These are phyloP conservation scores for Coemansia javaensis DNA, from an alignment of 192 early-diverging fungal species.

Conservation along the genomic window DNA sequence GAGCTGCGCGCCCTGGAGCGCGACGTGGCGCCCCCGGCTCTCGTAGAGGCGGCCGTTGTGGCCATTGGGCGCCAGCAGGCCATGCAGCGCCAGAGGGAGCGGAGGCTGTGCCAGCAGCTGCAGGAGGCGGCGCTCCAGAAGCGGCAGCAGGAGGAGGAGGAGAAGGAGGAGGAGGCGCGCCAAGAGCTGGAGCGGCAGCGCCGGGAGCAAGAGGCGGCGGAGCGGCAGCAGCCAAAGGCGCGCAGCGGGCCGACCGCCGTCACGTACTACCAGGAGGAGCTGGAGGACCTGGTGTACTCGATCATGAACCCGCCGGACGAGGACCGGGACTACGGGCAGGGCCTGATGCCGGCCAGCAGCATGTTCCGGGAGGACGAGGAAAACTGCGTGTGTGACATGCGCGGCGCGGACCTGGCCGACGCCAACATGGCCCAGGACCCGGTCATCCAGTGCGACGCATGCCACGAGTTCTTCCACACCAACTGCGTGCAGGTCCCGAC, in stretches of 20 bases:
- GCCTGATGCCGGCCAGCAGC: conserved; percentile 12
- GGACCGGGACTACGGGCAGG: conserved; percentile 12
- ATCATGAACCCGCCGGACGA: conserved; percentile 14
- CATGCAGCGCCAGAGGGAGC: neutral
- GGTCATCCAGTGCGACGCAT: conserved; percentile 63
- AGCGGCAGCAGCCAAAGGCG: neutral
- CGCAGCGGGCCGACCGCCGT: neutral
- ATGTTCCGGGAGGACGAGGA: conserved; percentile 18
- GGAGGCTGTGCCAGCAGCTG: neutral
- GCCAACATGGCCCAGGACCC: conserved; percentile 8
- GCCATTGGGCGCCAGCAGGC: neutral
- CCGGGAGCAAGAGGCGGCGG: neutral
- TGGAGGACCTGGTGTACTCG: conserved; percentile 14
- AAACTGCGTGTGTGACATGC: conserved; percentile 44
- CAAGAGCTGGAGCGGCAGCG: neutral
- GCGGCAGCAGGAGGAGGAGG: too few species aligned
- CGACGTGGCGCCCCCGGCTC: neutral
- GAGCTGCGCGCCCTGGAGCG: conserved; percentile 7
- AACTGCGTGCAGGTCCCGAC: conserved; percentile 54
- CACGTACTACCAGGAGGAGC: conserved; percentile 8
- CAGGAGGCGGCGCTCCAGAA: neutral
- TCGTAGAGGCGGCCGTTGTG: neutral
- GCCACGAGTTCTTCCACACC: conserved; percentile 59
- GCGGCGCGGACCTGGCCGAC: conserved; percentile 12
- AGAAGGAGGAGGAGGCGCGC: too few species aligned